Conservation (phyloP, 192 early-diverging fungal species). For the Obelidium mucronatum region DNA sequence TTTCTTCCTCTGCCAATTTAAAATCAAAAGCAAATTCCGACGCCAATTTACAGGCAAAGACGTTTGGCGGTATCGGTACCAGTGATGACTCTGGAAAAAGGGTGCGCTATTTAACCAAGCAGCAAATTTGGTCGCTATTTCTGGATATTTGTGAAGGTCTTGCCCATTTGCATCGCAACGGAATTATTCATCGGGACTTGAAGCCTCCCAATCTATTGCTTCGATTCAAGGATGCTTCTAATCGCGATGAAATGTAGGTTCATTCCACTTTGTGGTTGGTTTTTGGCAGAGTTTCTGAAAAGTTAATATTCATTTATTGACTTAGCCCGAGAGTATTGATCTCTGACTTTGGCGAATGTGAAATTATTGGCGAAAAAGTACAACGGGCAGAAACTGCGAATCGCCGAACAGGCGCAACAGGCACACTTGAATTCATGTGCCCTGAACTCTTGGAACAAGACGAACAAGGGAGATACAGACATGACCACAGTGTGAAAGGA, state of each 20-base stretch:
- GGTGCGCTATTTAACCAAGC: conserved; percentile 49
- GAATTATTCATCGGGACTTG: conserved; percentile 92
- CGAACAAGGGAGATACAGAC: conserved; percentile 68
- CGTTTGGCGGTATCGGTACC: conserved; percentile 46
- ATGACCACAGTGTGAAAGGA: conserved; percentile 83
- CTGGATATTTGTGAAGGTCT: conserved; percentile 91
- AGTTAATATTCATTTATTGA: not conserved
- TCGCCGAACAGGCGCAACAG: conserved; percentile 91
- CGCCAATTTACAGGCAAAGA: conserved; percentile 12
- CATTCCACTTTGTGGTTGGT: too few relatives aligned
- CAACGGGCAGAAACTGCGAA: conserved; percentile 37
- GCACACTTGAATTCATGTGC: conserved; percentile 94
- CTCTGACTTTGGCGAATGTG: conserved; percentile 98
- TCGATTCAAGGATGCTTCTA: conserved; percentile 65
- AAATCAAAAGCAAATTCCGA: not conserved
- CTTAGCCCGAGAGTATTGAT: conserved; percentile 81
- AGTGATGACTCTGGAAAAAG: conserved; percentile 40
- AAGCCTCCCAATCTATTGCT: conserved; percentile 94
- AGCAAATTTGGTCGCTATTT: conserved; percentile 88
- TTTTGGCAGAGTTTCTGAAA: too few relatives aligned
- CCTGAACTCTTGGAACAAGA: conserved; percentile 70
- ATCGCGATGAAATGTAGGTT: conserved; percentile 45
- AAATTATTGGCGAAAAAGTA: conserved; percentile 70
- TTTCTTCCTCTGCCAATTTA: not conserved
- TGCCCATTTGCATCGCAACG: conserved; percentile 84